Evolutionary conservation across 1,284 basidiomycete species (phyloP).

Genomic region (Leccinum pallidistipes): DNA sequence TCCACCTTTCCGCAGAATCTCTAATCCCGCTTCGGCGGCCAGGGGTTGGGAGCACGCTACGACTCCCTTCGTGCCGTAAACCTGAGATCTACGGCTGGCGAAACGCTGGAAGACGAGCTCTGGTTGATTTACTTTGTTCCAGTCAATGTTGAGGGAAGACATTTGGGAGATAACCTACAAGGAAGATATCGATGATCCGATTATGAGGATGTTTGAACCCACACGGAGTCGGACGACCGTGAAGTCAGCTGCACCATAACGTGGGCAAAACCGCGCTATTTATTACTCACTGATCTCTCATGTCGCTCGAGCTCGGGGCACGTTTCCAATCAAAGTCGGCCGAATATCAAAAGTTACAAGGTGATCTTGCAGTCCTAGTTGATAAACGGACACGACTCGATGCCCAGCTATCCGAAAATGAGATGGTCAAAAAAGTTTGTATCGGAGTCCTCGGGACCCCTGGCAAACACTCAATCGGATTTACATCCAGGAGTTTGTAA

Average conservation of each 20-base stretch:
- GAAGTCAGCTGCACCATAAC: conserved; percentile 4
- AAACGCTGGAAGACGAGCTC: conserved; percentile 61
- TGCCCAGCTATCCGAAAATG: conserved; percentile 90
- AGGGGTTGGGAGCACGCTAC: conserved; percentile 91
- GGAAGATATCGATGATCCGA: conserved; percentile 1
- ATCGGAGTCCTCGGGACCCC: not conserved
- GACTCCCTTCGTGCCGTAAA: conserved; percentile 85
- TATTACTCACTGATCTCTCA: conserved; percentile 14
- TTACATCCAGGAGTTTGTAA: conserved; percentile 73
- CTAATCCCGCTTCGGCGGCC: conserved; percentile 85
- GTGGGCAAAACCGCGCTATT: conserved; percentile 12
- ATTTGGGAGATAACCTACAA: conserved; percentile 26
- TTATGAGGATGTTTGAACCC: conserved; percentile 2
- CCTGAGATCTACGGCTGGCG: conserved; percentile 70
- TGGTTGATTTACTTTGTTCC: conserved; percentile 66
- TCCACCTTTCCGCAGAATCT: conserved; percentile 86
- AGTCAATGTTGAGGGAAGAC: conserved; percentile 55
- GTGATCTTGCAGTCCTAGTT: conserved; percentile 68
- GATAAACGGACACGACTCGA: conserved; percentile 84
- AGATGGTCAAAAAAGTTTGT: conserved; percentile 84
- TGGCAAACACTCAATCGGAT: not conserved
- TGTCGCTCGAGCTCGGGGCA: conserved; percentile 45
- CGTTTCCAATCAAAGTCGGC: conserved; percentile 64
- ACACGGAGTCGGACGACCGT: conserved; percentile 12
- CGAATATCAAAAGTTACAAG: conserved; percentile 81